Evolutionary conservation across 495 filamentous ascomycete species (phyloP).

Genomic region (Thozetella sp.): DNA sequence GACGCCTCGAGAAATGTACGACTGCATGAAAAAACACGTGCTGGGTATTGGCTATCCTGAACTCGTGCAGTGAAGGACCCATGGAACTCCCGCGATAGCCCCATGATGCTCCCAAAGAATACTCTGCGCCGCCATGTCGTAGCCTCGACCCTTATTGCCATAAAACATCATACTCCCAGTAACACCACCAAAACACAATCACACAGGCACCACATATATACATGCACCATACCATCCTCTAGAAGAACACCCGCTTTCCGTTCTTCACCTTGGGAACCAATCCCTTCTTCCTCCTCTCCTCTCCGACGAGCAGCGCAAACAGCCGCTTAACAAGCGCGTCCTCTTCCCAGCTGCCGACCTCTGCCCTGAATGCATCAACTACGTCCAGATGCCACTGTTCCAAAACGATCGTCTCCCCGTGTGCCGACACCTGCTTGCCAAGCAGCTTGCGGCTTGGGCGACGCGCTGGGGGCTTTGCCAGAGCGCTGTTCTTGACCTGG

Average conservation of each 20-base stretch:
- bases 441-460: constrained; percentile 19
- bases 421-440: constrained; percentile 30
- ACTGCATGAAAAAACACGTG: no score
- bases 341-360: constrained; percentile 47
- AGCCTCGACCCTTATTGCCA: no score
- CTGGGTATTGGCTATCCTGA: no score
- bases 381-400: constrained; percentile 56
- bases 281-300: constrained; percentile 34
- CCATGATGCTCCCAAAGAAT: no score
- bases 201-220: no score
- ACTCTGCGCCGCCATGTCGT: no score
- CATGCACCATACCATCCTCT: neutral
- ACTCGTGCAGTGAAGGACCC: no score
- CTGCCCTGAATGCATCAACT: constrained; percentile 42
- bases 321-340: constrained; percentile 43
- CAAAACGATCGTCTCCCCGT: constrained; percentile 36
- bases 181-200: no score
- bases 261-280: constrained; percentile 12
- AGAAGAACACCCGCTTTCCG: constrained; percentile 5
- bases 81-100: no score
- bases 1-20: no score
- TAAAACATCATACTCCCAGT: no score
- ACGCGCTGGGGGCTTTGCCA: neutral
- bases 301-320: constrained; percentile 50
- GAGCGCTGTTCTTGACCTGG: constrained; percentile 15